Conservation (phyloP, 2,329 filamentous ascomycete genomes). For the Ceratocystis colombiana region DNA sequence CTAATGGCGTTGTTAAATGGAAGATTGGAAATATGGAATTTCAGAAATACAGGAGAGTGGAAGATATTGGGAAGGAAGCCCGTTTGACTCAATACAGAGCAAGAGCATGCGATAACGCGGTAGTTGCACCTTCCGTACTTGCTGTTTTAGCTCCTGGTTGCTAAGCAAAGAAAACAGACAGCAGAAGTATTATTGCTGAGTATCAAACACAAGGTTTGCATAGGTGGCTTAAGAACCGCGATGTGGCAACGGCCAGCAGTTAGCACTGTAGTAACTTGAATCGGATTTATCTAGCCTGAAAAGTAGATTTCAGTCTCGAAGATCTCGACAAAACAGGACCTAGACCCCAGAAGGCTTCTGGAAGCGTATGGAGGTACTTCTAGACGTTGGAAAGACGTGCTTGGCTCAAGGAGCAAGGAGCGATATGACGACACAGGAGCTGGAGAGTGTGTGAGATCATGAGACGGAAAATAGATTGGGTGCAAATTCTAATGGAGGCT, state of each 20-base stretch:
- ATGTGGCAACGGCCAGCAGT: background rate
- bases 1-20: background rate
- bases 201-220: background rate
- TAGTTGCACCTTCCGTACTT: background rate
- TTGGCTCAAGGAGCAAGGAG: background rate
- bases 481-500: background rate
- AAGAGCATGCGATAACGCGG: background rate
- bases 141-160: conserved; percentile 9
- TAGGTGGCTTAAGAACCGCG: background rate
- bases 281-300: background rate
- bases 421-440: conserved; percentile 7
- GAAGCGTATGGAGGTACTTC: conserved; percentile 1
- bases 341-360: background rate
- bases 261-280: background rate
- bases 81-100: conserved; percentile 2
- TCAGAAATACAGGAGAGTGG: background rate
- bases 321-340: background rate
- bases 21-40: background rate
- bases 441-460: background rate
- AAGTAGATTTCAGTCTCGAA: background rate
- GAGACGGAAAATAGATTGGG: conserved; percentile 1
- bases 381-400: background rate
- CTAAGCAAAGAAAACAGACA: background rate
- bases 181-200: background rate
- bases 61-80: background rate